phyloP scores from a whole-genome alignment of 2,329 filamentous ascomycete genomes.

The Fusarium pilosicola region DNA sequence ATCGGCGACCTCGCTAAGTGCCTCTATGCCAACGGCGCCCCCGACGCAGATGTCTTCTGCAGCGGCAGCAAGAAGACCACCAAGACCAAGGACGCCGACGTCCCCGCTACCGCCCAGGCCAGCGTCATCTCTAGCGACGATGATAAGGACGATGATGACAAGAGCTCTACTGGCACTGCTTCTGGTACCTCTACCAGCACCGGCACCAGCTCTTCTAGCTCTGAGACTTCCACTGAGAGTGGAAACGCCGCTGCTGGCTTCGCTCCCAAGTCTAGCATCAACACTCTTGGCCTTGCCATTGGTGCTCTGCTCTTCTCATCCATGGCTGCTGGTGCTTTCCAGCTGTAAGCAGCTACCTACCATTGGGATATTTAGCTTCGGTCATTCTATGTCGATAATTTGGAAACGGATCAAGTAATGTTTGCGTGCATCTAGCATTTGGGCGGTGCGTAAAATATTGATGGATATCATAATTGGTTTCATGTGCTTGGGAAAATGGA shows the following conservation, averaged over 20 bases:
- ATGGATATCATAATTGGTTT: conserved; percentile 25
- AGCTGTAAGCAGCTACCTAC: conserved; percentile 30
- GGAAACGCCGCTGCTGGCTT: conserved; percentile 37
- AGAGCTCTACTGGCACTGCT: conserved; percentile 8
- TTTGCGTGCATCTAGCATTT: conserved; percentile 7
- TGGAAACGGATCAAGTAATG: conserved; percentile 12
- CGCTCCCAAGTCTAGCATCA: conserved; percentile 41
- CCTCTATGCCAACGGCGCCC: conserved; percentile 52
- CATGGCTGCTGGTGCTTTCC: conserved; percentile 40
- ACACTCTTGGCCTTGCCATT: conserved; percentile 48
- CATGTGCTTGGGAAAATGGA: conserved; percentile 11
- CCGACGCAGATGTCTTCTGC: conserved; percentile 56
- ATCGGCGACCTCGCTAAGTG: conserved; percentile 49
- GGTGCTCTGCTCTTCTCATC: conserved; percentile 52
- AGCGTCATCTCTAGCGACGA: conserved; percentile 45
- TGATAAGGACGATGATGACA: conserved; percentile 14
- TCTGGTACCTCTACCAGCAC: conserved; percentile 16
- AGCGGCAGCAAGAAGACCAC: conserved; percentile 48
- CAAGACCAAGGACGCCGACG: conserved; percentile 40
- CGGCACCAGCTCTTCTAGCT: conserved; percentile 17
- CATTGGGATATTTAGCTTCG: neutral
- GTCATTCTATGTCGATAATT: conserved; percentile 20
- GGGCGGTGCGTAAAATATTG: conserved; percentile 1
- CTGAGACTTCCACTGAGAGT: conserved; percentile 19
- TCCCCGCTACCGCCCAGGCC: conserved; percentile 47